Evolutionary conservation across 2,329 filamentous ascomycete genomes (phyloP).

Genomic region (Cordyceps militaris): DNA sequence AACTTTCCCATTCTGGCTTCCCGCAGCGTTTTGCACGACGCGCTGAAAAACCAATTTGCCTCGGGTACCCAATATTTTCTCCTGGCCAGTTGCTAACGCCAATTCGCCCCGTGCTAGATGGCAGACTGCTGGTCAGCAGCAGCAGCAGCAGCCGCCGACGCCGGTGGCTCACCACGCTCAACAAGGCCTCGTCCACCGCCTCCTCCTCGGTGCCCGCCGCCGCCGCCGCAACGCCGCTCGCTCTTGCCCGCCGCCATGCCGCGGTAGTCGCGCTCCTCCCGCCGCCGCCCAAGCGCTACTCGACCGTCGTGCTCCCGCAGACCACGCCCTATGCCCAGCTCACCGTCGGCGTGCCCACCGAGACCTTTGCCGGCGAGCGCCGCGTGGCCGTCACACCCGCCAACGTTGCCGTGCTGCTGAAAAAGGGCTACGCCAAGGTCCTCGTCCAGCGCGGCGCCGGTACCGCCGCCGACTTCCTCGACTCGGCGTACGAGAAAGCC

Average conservation of each 20-base stretch:
- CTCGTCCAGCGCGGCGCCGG: slow-evolving; percentile 79
- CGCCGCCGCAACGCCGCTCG: slow-evolving; percentile 25
- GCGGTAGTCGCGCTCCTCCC: slow-evolving; percentile 23
- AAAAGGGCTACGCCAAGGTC: slow-evolving; percentile 75
- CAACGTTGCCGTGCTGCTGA: slow-evolving; percentile 73
- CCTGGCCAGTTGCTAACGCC: neutral
- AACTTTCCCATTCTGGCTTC: too few species aligned
- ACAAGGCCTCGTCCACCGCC: slow-evolving; percentile 22
- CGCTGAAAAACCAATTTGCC: neutral
- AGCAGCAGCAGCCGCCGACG: too few species aligned
- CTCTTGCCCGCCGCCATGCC: slow-evolving; percentile 32
- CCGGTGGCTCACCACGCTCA: slow-evolving; percentile 33
- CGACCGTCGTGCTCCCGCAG: slow-evolving; percentile 32
- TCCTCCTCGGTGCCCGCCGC: slow-evolving; percentile 23
- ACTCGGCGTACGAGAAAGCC: slow-evolving; percentile 68
- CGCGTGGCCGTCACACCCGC: slow-evolving; percentile 80
- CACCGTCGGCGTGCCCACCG: slow-evolving; percentile 70
- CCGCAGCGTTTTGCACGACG: neutral
- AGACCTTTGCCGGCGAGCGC: slow-evolving; percentile 71
- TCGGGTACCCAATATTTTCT: neutral
- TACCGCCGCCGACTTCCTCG: slow-evolving; percentile 65
- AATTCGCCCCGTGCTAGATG: slow-evolving; percentile 15
- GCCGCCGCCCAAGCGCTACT: slow-evolving; percentile 28
- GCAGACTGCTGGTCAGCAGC: slow-evolving; percentile 10
- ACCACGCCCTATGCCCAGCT: slow-evolving; percentile 62